Evolutionary conservation across 2,329 filamentous ascomycete species (phyloP), one percentile per base, ranked within the genome.

Genomic region (Rasamsonia emersonii): DNA sequence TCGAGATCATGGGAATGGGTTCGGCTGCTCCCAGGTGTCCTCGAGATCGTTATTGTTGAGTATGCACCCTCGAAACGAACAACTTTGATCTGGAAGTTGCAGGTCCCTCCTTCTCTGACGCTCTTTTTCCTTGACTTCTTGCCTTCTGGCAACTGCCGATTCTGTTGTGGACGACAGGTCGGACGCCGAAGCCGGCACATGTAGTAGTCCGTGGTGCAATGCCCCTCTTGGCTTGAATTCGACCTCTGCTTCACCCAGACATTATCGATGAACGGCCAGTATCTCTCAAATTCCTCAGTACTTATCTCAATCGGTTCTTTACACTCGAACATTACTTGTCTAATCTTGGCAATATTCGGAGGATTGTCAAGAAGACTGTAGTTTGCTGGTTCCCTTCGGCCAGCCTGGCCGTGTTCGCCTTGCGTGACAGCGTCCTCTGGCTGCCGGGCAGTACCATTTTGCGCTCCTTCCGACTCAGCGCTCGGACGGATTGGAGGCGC

Each of bases 261-360:
- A 40, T 68, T 68, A 41, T 68, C 64, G 30, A 67, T 61, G 31
- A 64, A 68, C 5, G 64, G 64, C 56, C 62, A 67, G 40, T 65
- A 67, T 10, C 51, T 58, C 36, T 65, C 61, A 37, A 65, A 67
- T 32, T 68, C 64, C 15, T 59, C 54, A 21, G 60, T 42, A 11
- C 56, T 61, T 27, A 68, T 59, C 45, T 67, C 63, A 30, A 68
- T 59, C 5, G 61, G 56, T 23, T 66, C 61, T 28, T 56, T 60
- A 43, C 64, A 54, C 30, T 65, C 61, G 38, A 66, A 67, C 27
- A 67, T 44, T 15, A 61, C 51, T 32, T 58, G 55, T 18, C 64
- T 53, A 37, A 67, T 64, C 8, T 49, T 46, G 15, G 51, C 54
- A 14, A 68, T 47, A 26, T 65, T 59, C 6, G 60, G 59, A 8